These are phyloP conservation scores for Amesomyces nigricolor DNA, from an alignment of 2,329 filamentous ascomycete genomes.

Conservation along the genomic window DNA sequence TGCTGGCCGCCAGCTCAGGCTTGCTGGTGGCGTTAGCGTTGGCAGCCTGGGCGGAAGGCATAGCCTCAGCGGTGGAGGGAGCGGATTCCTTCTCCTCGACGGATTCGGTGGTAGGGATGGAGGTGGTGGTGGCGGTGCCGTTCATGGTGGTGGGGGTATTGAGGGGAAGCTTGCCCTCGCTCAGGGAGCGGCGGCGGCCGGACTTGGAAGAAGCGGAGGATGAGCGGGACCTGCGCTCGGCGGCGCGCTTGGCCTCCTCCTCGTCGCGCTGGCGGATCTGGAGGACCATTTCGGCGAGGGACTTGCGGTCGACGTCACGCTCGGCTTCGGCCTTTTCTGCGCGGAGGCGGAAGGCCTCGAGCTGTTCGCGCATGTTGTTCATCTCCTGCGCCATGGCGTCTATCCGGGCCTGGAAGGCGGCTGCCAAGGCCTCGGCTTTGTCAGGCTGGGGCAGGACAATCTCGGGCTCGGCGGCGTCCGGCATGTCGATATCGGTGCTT, in stretches of 20 bases:
- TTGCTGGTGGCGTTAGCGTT: constrained; percentile 44
- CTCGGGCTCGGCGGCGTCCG: constrained; percentile 10
- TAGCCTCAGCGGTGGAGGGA: constrained; percentile 21
- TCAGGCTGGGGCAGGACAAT: constrained; percentile 30
- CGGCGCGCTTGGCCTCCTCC: constrained; percentile 44
- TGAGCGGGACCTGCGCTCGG: constrained; percentile 35
- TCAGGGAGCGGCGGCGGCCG: constrained; percentile 27
- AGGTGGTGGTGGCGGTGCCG: constrained; percentile 20
- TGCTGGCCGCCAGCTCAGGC: constrained; percentile 32
- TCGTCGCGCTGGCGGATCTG: constrained; percentile 65
- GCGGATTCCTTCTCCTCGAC: constrained; percentile 29
- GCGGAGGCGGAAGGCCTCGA: constrained; percentile 69
- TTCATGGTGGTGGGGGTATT: constrained; percentile 25
- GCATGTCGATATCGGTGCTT: constrained; percentile 23
- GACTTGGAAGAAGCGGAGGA: constrained; percentile 36
- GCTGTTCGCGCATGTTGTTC: constrained; percentile 71
- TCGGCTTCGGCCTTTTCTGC: constrained; percentile 79
- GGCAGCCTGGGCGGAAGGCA: constrained; percentile 36
- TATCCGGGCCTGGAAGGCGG: constrained; percentile 61
- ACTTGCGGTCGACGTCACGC: constrained; percentile 63
- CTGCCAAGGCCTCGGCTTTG: constrained; percentile 33
- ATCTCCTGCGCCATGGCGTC: constrained; percentile 76
- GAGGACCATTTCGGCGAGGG: constrained; percentile 81
- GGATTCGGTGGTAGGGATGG: constrained; percentile 15
- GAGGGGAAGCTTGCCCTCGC: constrained; percentile 13